Base-by-base conservation (phyloP, 345 rosid species). In the Ricinus communis region DNA sequence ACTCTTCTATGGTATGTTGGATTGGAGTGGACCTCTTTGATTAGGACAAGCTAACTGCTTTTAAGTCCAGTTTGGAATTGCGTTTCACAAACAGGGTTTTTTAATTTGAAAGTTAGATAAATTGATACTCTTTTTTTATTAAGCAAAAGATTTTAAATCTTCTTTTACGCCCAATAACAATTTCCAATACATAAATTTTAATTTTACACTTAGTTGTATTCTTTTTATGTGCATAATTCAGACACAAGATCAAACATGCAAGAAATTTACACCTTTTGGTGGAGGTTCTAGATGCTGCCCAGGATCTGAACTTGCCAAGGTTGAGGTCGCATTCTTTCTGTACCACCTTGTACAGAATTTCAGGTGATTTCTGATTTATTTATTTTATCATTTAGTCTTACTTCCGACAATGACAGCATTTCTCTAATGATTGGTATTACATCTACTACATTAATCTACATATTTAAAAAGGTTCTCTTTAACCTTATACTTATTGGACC, bases 281-380 rank as follows among this genome's bases (percentile, higher is more conserved):
- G 91, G 91, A 30, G 91, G 91, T 40, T 56, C 82, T 13, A 81
- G 91, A 74, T 83, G 80, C 75, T 87, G 91, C 43, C 87, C 88
- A 1, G 91, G 91, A 15, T 87, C 85, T 61, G 91, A 87, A 47
- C 87, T 85, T 52, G 91, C 91, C 8, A 87, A 73, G 78, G 82
- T 85, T 75, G 91, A 87, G 75, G 81, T 85, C 63, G 83, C 91
- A 7, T 81, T 87, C 67, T 87, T 87, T 75, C 84, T 87, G 68
- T 86, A 87, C 78, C 88, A 87, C 79, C 84, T 87, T 62, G 78
- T 87, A 21, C 89, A 71, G 38, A 83, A 73, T 72, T 83, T 81
- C 84, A 81, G 89, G 89, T 85, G 21, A 21, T 56, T 71, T 40
- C 33, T 31, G 41, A 9, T 18, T 15, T 7, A 8, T 3, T 0